phyloP scores from a whole-genome alignment of 2,329 filamentous ascomycete species.

The Macrophomina pseudophaseolina region DNA sequence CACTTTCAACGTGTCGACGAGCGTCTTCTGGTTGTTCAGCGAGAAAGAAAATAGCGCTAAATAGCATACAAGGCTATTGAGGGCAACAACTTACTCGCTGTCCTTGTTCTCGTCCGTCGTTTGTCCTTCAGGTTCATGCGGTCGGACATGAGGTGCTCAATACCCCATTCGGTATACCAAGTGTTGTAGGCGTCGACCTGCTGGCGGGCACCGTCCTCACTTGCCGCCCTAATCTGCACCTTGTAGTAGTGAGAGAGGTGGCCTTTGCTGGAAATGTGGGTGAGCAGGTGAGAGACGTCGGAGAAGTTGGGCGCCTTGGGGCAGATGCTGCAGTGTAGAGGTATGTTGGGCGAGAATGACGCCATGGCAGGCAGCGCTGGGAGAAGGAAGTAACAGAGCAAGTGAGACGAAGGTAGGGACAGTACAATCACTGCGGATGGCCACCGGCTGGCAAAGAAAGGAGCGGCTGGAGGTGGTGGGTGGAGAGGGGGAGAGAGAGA shows the following conservation, averaged over 20 bases:
- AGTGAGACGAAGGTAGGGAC: conserved; percentile 29
- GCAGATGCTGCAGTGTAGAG: conserved; percentile 82
- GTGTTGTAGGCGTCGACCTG: conserved; percentile 71
- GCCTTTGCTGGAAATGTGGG: conserved; percentile 90
- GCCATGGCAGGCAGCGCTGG: conserved; percentile 42
- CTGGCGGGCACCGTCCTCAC: conserved; percentile 68
- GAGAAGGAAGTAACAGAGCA: conserved; percentile 34
- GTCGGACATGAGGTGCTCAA: conserved; percentile 76
- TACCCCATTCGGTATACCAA: conserved; percentile 76
- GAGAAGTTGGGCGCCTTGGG: conserved; percentile 81
- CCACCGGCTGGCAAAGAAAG: conserved; percentile 27
- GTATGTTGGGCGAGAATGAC: conserved; percentile 52
- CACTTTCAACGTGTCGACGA: conserved; percentile 5
- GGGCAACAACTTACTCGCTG: conserved; percentile 8
- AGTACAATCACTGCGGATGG: conserved; percentile 30
- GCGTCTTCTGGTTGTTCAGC: conserved; percentile 10
- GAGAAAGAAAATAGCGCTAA: background rate
- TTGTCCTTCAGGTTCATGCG: conserved; percentile 77
- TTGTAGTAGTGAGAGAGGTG: conserved; percentile 86
- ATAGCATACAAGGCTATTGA: background rate
- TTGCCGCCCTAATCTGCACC: conserved; percentile 72
- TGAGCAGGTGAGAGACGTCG: conserved; percentile 88
- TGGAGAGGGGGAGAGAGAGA: conserved; percentile 31
- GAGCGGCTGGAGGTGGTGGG: conserved; percentile 30
- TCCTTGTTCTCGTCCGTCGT: conserved; percentile 58